A percentile compares a stretch with the other conserved stretches of the same genome.
phyloP scores from a whole-genome alignment of 2,329 filamentous ascomycete genomes.

The Colletotrichum neosansevieriae region DNA sequence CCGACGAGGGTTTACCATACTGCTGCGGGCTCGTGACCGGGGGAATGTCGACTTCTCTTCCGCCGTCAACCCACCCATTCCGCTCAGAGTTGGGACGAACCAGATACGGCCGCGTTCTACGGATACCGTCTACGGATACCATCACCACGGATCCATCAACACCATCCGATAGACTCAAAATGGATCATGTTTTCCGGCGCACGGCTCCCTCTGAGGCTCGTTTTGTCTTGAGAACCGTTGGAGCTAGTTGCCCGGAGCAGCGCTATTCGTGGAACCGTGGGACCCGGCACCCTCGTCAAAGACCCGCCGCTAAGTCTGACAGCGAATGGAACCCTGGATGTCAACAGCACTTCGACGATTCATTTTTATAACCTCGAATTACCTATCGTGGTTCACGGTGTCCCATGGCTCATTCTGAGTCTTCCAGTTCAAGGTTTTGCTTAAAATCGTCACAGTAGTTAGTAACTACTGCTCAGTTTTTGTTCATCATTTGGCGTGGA shows the following conservation, averaged over 20 bases:
- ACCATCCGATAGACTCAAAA: not conserved
- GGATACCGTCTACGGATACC: too few species aligned
- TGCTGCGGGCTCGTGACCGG: slow-evolving; percentile 3
- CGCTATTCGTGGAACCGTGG: not conserved
- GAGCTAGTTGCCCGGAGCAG: slow-evolving; percentile 9
- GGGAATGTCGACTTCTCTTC: slow-evolving; percentile 8
- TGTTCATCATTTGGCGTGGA: too few species aligned
- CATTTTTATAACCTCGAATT: too few species aligned
- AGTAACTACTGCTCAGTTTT: too few species aligned
- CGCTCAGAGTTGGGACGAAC: not conserved
- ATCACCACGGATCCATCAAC: not conserved
- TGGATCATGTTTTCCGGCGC: not conserved
- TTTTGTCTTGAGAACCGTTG: slow-evolving; percentile 12
- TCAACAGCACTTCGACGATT: too few species aligned
- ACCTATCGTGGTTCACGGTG: too few species aligned
- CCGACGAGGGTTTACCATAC: not conserved
- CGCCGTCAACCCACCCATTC: not conserved
- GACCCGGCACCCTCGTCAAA: not conserved
- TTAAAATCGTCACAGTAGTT: too few species aligned
- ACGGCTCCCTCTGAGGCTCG: slow-evolving; percentile 18
- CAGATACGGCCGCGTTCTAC: not conserved
- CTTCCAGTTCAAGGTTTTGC: too few species aligned
- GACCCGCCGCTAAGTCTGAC: slow-evolving; percentile 18
- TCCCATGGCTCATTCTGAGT: too few species aligned
- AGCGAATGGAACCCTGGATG: not conserved